Conservation (phyloP, 2,329 filamentous ascomycete species). For the Rhynchosporium graminicola region DNA sequence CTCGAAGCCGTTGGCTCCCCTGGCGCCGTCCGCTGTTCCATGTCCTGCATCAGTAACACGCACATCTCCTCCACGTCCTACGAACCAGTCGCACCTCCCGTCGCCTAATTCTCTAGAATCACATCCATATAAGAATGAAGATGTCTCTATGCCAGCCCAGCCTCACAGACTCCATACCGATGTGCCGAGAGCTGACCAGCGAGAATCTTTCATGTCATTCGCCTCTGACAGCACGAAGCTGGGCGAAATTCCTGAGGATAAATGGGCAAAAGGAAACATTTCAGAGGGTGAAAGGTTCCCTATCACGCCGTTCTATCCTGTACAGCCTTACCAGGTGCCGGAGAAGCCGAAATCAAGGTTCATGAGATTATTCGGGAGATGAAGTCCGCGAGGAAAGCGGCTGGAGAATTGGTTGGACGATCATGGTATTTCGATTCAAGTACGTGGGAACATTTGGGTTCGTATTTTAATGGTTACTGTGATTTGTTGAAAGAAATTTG, state of each 20-base stretch:
- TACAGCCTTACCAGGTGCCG: constrained; percentile 30
- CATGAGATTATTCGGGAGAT: constrained; percentile 31
- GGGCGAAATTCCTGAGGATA: constrained; percentile 44
- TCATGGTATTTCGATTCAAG: not conserved
- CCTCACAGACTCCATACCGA: not conserved
- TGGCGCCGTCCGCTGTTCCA: not conserved
- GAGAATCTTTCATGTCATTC: constrained; percentile 42
- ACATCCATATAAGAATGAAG: not conserved
- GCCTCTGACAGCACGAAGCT: constrained; percentile 49
- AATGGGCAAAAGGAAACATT: constrained; percentile 24
- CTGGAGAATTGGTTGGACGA: no score
- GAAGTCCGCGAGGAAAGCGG: not conserved
- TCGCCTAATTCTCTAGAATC: not conserved
- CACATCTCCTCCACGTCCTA: constrained; percentile 1
- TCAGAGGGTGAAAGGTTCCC: constrained; percentile 25
- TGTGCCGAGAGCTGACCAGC: constrained; percentile 16
- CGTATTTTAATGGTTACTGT: not conserved
- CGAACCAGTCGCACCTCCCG: constrained; percentile 1
- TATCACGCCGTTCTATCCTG: constrained; percentile 29
- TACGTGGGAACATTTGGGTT: not conserved
- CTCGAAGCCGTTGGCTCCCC: constrained; percentile 1
- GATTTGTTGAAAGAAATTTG: not conserved
- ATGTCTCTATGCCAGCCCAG: not conserved
- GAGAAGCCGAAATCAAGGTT: constrained; percentile 31
- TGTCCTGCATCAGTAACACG: not conserved